Base-by-base conservation (phyloP, 2,329 filamentous ascomycete genomes). In the Diaporthe citrichinensis region DNA sequence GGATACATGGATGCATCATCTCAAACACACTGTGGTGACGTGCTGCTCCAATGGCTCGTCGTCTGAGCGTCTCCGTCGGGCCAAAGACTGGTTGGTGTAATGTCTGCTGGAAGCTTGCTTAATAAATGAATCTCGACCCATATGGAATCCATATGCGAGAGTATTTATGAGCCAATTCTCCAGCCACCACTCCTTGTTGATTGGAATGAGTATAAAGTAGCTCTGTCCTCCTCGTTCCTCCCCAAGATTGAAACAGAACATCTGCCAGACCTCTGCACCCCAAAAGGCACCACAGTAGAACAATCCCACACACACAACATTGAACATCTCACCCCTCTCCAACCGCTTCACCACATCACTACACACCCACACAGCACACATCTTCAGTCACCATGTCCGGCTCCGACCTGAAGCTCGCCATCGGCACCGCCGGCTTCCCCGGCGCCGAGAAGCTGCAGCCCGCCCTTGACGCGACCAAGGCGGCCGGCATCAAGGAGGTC, bases 401-500 rank as follows among this genome's bases (percentile, higher is more conserved):
- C 49, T 2, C 46, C 9, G 34, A 55, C 5, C 49, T 73, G 3
- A 73, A 20, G n/a, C 71, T 73, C 25, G 15, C 71, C 58, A 25
- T 73, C 28, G 58, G 71, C 0, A 53, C 71, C 1, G 20, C 46
- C 25, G 20, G 23, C 36, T 55, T 57, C 49, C 15, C 25, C 49
- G 36, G 46, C 34, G 34, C 25, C 7, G 71, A 73, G 58, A 53
- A 36, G 10, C 71, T 73, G 6, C 46, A 57, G 58, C 25, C 58
- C 25, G 58, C 58, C n/a, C 72, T 74, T 2, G 72, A 75, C 28
- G 44, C 62, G 8, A 23, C 36, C 71, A 68, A 61, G n/a, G 55
- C 71, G 17, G 53, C 34, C 14, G 76, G 76, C 57, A 74, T 75
- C 69, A 49, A 25, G 25, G 71, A 69, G 46, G 59, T 77, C 74